phyloP scores from a whole-genome alignment of 805 yeast species.

The Ogataea paraovalis region DNA sequence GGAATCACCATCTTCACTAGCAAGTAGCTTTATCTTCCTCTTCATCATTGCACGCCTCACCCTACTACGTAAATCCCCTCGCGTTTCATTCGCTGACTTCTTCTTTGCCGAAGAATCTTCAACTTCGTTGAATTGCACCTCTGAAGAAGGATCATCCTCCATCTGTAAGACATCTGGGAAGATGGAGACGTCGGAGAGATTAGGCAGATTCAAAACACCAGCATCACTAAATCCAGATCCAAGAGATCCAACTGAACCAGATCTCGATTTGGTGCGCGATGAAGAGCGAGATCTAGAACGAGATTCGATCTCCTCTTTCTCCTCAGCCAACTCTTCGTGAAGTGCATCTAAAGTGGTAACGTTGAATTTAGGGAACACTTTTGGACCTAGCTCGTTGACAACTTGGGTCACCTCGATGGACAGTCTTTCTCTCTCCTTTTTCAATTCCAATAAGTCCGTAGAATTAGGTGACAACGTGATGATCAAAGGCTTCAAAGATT shows the following conservation, averaged over 20 bases:
- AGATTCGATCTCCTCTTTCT: slow-evolving; percentile 20
- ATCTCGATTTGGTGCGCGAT: slow-evolving; percentile 16
- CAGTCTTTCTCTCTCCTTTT: slow-evolving; percentile 56
- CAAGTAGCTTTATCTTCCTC: slow-evolving; percentile 13
- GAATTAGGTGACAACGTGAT: slow-evolving; percentile 53
- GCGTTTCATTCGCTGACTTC: not conserved
- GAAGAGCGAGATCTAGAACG: slow-evolving; percentile 11
- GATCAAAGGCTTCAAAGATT: slow-evolving; percentile 75
- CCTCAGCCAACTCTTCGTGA: slow-evolving; percentile 19
- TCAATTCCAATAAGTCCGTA: slow-evolving; percentile 49
- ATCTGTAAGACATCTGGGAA: slow-evolving; percentile 30
- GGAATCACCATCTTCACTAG: not conserved
- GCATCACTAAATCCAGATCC: slow-evolving; percentile 28
- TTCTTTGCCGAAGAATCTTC: not conserved
- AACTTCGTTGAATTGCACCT: not conserved
- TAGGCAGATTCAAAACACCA: slow-evolving; percentile 19
- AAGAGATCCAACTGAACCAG: slow-evolving; percentile 15
- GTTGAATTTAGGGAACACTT: slow-evolving; percentile 74
- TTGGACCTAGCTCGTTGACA: slow-evolving; percentile 79
- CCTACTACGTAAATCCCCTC: slow-evolving; percentile 9
- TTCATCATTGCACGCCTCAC: slow-evolving; percentile 25
- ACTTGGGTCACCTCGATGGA: slow-evolving; percentile 73
- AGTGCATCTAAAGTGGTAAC: slow-evolving; percentile 13
- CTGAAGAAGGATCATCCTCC: slow-evolving; percentile 8
- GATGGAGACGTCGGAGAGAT: slow-evolving; percentile 30